These are phyloP conservation scores for Thelonectria rubi DNA, from an alignment of 2,329 filamentous ascomycete species.

Conservation along the genomic window DNA sequence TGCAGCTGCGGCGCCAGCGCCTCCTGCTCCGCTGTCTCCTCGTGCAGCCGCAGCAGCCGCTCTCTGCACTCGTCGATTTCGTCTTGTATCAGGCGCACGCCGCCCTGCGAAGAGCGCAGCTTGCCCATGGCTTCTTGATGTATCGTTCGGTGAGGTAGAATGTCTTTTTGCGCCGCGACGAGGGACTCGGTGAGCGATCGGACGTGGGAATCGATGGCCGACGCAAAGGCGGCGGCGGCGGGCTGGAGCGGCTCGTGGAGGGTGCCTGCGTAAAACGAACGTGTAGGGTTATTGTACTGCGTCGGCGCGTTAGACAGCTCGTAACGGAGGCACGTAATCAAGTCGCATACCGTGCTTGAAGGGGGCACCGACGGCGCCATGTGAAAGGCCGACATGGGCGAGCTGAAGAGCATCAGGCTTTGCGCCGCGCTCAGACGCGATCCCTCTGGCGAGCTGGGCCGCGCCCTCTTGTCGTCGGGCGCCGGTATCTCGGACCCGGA, in stretches of 20 bases:
- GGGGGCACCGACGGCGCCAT: constrained; percentile 40
- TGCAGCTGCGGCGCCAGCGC: constrained; percentile 40
- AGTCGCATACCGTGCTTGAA: constrained; percentile 30
- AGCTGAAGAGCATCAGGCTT: constrained; percentile 44
- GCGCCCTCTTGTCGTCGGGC: constrained; percentile 37
- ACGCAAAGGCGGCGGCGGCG: constrained; percentile 31
- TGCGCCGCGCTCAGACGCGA: constrained; percentile 42
- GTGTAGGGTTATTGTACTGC: constrained; percentile 29
- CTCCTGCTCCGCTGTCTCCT: constrained; percentile 39
- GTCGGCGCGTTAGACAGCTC: background rate
- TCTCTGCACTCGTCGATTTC: constrained; percentile 34
- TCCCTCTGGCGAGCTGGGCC: constrained; percentile 40
- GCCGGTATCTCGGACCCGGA: constrained; percentile 32
- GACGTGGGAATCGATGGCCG: constrained; percentile 38
- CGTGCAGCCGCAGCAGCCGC: constrained; percentile 32
- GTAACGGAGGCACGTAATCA: background rate
- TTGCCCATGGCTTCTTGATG: constrained; percentile 40
- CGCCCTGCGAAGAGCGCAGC: constrained; percentile 33
- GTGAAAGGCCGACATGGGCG: constrained; percentile 43
- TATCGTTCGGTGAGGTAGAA: constrained; percentile 41
- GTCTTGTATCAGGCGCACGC: constrained; percentile 34
- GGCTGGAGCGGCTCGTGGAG: constrained; percentile 38
- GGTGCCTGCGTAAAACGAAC: constrained; percentile 34
- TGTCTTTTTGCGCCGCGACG: constrained; percentile 37
- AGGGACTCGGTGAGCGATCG: constrained; percentile 38